phyloP scores from a whole-genome alignment of 148 eudicot species.

The Suaeda aralocaspica region DNA sequence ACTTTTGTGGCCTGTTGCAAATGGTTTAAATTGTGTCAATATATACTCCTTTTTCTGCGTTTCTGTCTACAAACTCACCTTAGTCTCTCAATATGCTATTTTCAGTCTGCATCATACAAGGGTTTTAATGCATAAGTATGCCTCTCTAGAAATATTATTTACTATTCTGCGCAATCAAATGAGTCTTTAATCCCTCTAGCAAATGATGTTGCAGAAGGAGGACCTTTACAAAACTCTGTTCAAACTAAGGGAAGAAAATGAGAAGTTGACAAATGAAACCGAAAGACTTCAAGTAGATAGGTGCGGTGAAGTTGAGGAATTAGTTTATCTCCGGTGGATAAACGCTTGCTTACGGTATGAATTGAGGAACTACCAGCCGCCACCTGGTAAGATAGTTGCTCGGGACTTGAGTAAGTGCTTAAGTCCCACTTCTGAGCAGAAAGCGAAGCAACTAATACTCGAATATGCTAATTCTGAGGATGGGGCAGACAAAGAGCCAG shows the following conservation, averaged over 20 bases:
- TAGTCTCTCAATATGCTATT: not conserved
- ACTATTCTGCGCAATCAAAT: not conserved
- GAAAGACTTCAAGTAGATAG: conserved; percentile 64
- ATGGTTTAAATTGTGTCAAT: not conserved
- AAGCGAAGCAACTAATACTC: conserved; percentile 70
- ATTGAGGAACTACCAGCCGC: conserved; percentile 58
- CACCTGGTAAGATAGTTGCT: conserved; percentile 57
- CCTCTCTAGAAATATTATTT: too few relatives aligned
- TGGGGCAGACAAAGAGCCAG: conserved; percentile 28
- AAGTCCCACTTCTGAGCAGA: conserved; percentile 70
- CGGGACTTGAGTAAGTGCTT: conserved; percentile 72
- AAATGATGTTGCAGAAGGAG: conserved; percentile 39
- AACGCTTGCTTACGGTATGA: conserved; percentile 87
- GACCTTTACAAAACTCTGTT: conserved; percentile 40
- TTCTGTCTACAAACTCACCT: too few relatives aligned
- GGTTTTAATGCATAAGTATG: not conserved
- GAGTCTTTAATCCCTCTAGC: not conserved
- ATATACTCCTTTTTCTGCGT: too few relatives aligned
- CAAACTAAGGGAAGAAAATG: conserved; percentile 46
- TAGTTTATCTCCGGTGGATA: conserved; percentile 85
- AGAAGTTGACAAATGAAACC: conserved; percentile 46
- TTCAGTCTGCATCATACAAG: not conserved
- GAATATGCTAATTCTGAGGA: conserved; percentile 71
- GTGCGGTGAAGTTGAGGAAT: conserved; percentile 68
- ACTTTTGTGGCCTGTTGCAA: not conserved